Base-by-base conservation (phyloP, 2,329 filamentous ascomycete genomes). In the Geosmithia morbida region DNA sequence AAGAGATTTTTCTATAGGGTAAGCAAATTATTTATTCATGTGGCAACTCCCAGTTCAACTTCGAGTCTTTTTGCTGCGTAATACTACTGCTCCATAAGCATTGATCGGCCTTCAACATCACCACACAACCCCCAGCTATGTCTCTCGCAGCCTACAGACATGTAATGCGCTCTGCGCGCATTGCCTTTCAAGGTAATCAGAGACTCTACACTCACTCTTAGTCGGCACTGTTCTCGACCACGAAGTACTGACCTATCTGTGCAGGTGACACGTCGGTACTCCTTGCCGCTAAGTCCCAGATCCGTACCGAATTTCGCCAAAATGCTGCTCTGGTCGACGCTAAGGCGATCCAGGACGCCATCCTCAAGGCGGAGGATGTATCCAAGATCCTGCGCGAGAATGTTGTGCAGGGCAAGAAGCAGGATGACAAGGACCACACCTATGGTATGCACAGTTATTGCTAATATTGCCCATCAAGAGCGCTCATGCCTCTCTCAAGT, bases 321-420 rank as follows among this genome's bases (percentile, higher is more conserved):
- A 84, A 85, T 55, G 74, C 79, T 42, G 63, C 69, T 2, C 65
- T 87, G 11, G 65, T 75, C 4, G 77, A 79, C 49, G 68, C 40
- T 22, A 41, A 80, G 13, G 76, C 80, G 49, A 70, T 77, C 1
- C 66, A 70, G 14, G 73, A 79, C 48, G 79, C 81, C 10, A 79
- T 98, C 51, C 68, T 81, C 53, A 81, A 94, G 57, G 92, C 89
- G 8, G 71, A 89, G 51, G 86, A 92, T 41, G 81, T 97, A 2
- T 86, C 90, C 2, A 74, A 75, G 52, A 82, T 97, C 48, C 61
- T 98, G 51, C 71, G 79, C 54, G 72, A 86, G 60, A 97, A 97
- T 57, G 71, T 98, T 2, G 89, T 98, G 3, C 92, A 98, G 62
- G 92, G 90, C 68, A 75, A 54, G 66, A 68, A 49, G 59, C 64